Evolutionary conservation across 202 grass and related monocot species (phyloP).

Genomic region (Bolboschoenoplectus hybrid): DNA sequence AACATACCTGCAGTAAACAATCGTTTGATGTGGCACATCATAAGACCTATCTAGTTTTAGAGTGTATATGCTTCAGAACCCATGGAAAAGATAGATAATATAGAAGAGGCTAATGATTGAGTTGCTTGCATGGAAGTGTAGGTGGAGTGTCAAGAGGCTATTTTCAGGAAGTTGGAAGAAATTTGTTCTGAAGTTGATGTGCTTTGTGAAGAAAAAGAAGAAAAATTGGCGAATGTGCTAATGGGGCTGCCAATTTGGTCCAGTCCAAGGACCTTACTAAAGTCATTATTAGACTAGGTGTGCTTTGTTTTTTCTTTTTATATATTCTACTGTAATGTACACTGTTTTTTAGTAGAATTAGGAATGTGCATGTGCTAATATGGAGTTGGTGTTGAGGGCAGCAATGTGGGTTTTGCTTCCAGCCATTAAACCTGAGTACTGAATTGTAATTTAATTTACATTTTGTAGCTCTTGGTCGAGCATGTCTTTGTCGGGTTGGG

Average conservation of each 20-base stretch:
- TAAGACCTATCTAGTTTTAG: neutral
- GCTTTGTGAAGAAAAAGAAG: slow-evolving; percentile 25
- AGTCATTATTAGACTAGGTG: slow-evolving; percentile 30
- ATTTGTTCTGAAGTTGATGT: slow-evolving; percentile 37
- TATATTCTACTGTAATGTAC: slow-evolving; percentile 22
- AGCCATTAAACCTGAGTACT: slow-evolving; percentile 17
- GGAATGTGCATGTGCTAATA: slow-evolving; percentile 25
- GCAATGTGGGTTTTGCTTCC: neutral
- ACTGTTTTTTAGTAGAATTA: slow-evolving; percentile 16
- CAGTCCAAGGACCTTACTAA: slow-evolving; percentile 22
- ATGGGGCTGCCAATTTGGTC: slow-evolving; percentile 37
- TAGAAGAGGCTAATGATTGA: slow-evolving; percentile 10
- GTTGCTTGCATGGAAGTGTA: slow-evolving; percentile 10
- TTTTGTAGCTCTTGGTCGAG: neutral
- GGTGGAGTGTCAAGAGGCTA: slow-evolving; percentile 41
- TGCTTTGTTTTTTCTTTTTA: neutral
- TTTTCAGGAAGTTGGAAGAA: slow-evolving; percentile 35
- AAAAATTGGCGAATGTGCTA: slow-evolving; percentile 21
- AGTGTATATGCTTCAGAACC: slow-evolving; percentile 4
- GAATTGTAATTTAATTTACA: slow-evolving; percentile 30
- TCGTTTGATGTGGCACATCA: neutral
- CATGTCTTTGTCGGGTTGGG: neutral
- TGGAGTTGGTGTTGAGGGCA: neutral
- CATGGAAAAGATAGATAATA: neutral
- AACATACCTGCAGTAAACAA: neutral